Evolutionary conservation across 306 rosid species (phyloP).

Genomic region (Cucumis sativus): DNA sequence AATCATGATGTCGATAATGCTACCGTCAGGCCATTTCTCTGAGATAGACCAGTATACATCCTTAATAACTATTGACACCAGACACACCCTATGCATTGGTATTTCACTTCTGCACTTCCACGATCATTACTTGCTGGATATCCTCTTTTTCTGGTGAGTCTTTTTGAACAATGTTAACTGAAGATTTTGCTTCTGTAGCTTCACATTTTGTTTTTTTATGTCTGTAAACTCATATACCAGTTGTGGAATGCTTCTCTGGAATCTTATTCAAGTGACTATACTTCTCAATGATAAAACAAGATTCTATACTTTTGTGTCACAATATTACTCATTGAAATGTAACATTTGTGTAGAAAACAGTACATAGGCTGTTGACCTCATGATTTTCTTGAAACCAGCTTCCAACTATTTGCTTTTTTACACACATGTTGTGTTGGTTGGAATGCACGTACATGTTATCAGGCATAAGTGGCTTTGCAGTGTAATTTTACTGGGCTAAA

Average conservation of each 20-base stretch:
- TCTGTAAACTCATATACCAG: neutral
- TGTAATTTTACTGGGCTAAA: neutral
- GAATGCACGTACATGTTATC: neutral
- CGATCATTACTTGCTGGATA: slow-evolving; percentile 80
- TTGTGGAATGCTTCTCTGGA: neutral
- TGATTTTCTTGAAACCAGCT: neutral
- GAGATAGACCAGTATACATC: slow-evolving; percentile 17
- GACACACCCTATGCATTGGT: slow-evolving; percentile 85
- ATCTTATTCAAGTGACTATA: neutral
- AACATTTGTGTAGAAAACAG: neutral
- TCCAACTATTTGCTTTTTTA: neutral
- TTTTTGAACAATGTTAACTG: neutral
- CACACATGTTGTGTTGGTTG: neutral
- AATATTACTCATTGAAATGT: neutral
- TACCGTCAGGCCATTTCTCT: neutral
- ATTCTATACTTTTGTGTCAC: neutral
- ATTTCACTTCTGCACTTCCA: slow-evolving; percentile 90
- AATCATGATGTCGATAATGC: neutral
- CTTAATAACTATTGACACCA: slow-evolving; percentile 22
- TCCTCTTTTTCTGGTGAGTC: slow-evolving; percentile 81
- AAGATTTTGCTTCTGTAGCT: neutral
- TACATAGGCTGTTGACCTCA: neutral
- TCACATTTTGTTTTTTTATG: neutral
- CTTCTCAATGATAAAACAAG: neutral
- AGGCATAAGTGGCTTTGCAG: neutral